phyloP scores from a whole-genome alignment of 768 basidiomycete genomes.

The Filobasidium floriforme region DNA sequence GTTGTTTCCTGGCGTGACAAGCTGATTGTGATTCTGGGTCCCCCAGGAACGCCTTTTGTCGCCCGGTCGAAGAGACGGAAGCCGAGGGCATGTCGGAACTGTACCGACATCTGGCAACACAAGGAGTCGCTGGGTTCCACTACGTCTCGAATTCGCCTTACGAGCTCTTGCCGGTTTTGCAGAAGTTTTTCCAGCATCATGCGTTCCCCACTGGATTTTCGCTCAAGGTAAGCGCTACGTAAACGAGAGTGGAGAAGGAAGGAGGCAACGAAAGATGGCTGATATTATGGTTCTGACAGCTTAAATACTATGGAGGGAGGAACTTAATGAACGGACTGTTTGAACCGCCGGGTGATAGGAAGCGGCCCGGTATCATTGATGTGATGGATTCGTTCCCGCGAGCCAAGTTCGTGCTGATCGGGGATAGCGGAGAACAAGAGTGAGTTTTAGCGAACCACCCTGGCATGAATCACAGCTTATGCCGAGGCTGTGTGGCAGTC shows the following conservation, averaged over 20 bases:
- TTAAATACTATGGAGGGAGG: slow-evolving; percentile 70
- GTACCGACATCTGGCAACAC: slow-evolving; percentile 33
- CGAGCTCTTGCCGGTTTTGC: slow-evolving; percentile 70
- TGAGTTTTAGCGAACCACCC: slow-evolving; percentile 5
- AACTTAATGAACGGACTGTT: slow-evolving; percentile 76
- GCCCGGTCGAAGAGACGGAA: slow-evolving; percentile 65
- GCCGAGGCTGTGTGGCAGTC: slow-evolving; percentile 22
- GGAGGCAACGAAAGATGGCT: background rate
- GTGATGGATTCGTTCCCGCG: slow-evolving; percentile 63
- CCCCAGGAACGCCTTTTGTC: slow-evolving; percentile 71
- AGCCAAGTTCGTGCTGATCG: slow-evolving; percentile 72
- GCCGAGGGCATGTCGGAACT: slow-evolving; percentile 53
- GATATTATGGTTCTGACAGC: slow-evolving; percentile 33
- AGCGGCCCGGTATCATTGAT: slow-evolving; percentile 71
- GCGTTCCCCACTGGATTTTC: slow-evolving; percentile 30
- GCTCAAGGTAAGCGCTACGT: slow-evolving; percentile 26
- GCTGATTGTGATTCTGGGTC: background rate
- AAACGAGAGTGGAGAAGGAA: background rate
- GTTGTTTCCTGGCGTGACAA: no score
- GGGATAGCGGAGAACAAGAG: slow-evolving; percentile 92
- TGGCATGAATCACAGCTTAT: background rate
- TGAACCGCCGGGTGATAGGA: slow-evolving; percentile 68
- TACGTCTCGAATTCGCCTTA: slow-evolving; percentile 89
- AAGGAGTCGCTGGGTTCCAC: slow-evolving; percentile 57
- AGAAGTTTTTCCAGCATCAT: slow-evolving; percentile 60